Conservation (phyloP, 345 rosid genomes). For the Camelina hispida region DNA sequence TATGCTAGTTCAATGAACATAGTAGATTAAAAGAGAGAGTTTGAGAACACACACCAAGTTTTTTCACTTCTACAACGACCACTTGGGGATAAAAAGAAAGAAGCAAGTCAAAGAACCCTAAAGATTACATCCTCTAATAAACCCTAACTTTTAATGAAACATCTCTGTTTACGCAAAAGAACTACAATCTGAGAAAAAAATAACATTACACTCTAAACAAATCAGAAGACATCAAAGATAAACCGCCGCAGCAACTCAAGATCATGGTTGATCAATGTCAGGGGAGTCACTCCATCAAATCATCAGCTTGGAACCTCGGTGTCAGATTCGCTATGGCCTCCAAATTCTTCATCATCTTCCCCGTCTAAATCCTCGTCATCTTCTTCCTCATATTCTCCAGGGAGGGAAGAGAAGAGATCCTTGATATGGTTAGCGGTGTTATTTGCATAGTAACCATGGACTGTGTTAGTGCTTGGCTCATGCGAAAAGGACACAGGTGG, state of each 20-base stretch:
- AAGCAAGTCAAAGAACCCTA: slow-evolving; percentile 34
- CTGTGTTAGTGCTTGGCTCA: slow-evolving; percentile 30
- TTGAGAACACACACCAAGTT: slow-evolving; percentile 22
- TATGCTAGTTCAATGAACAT: not conserved
- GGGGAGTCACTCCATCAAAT: not conserved
- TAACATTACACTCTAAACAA: slow-evolving; percentile 32
- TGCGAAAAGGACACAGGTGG: slow-evolving; percentile 42
- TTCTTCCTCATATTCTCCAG: slow-evolving; percentile 37
- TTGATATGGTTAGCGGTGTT: slow-evolving; percentile 43
- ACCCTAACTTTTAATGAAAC: slow-evolving; percentile 35
- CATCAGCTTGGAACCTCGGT: slow-evolving; percentile 58
- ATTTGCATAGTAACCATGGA: slow-evolving; percentile 36
- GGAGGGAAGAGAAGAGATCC: slow-evolving; percentile 43
- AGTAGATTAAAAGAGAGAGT: slow-evolving; percentile 17
- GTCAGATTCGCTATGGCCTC: slow-evolving; percentile 58
- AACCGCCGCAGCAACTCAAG: slow-evolving; percentile 12
- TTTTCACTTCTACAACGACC: slow-evolving; percentile 26
- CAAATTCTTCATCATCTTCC: slow-evolving; percentile 56
- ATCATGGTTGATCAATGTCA: slow-evolving; percentile 2
- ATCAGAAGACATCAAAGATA: slow-evolving; percentile 10
- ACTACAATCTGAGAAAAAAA: slow-evolving; percentile 9
- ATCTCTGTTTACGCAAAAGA: slow-evolving; percentile 29
- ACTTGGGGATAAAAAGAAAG: slow-evolving; percentile 11
- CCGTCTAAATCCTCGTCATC: slow-evolving; percentile 40
- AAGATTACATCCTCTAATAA: slow-evolving; percentile 33